phyloP scores from a whole-genome alignment of 495 filamentous ascomycete genomes.

The Podospora pseudopauciseta region DNA sequence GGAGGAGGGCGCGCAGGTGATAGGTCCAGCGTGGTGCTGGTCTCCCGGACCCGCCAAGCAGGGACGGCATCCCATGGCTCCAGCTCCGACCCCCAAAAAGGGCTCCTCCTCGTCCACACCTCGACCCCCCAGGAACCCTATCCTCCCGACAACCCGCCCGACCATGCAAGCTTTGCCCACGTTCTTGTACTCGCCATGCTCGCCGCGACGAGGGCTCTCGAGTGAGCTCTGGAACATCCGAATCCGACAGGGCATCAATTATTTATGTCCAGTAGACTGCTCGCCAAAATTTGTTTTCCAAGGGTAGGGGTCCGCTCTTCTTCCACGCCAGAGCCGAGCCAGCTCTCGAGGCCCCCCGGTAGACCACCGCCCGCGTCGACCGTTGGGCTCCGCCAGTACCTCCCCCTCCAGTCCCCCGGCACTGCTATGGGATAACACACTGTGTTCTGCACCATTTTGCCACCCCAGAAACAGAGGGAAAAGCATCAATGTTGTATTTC shows the following conservation, averaged over 20 bases:
- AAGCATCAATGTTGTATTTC: not conserved
- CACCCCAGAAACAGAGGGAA: not conserved
- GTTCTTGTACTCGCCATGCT: constrained; percentile 35
- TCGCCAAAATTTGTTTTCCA: constrained; percentile 24
- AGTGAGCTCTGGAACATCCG: constrained; percentile 18
- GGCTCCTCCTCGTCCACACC: constrained; percentile 30
- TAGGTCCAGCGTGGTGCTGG: constrained; percentile 23
- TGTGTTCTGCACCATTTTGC: not conserved
- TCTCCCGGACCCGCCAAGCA: constrained; percentile 31
- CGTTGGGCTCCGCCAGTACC: constrained; percentile 9
- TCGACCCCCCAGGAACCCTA: constrained; percentile 28
- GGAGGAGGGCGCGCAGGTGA: constrained; percentile 32
- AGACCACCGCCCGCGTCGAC: constrained; percentile 11
- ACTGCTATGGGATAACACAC: not conserved
- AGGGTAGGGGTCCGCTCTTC: constrained; percentile 33
- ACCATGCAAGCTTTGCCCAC: constrained; percentile 18
- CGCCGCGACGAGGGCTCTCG: constrained; percentile 25
- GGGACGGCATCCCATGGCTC: constrained; percentile 21
- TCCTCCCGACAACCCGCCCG: constrained; percentile 16
- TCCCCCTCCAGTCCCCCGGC: not conserved
- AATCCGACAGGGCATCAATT: constrained; percentile 23
- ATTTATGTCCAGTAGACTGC: constrained; percentile 17
- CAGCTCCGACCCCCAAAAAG: constrained; percentile 28
- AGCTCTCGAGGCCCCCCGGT: constrained; percentile 21
- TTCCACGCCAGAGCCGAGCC: constrained; percentile 8